phyloP scores from a whole-genome alignment of 2,329 filamentous ascomycete genomes.

The Microdochium nivale region DNA sequence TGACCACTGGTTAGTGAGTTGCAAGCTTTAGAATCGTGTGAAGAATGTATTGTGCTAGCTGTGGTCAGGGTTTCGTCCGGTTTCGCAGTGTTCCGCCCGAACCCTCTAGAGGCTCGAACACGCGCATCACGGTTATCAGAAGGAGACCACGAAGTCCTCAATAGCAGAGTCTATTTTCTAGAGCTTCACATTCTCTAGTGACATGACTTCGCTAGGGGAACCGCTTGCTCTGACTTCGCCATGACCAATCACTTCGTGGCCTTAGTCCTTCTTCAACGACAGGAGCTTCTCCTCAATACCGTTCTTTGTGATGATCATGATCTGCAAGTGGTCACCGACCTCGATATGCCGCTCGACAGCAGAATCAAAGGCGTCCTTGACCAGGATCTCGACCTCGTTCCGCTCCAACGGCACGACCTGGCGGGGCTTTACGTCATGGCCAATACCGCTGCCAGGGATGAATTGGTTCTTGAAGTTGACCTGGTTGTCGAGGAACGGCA shows the following conservation, averaged over 20 bases:
- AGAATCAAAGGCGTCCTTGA: slow-evolving; percentile 96
- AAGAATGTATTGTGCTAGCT: too few relatives aligned
- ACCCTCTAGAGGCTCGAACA: too few relatives aligned
- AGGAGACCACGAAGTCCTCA: too few relatives aligned
- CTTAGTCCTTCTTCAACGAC: slow-evolving; percentile 83
- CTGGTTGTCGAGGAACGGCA: slow-evolving; percentile 98
- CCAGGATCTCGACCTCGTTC: slow-evolving; percentile 71
- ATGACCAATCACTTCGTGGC: background rate
- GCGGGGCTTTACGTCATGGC: slow-evolving; percentile 69
- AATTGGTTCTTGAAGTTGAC: slow-evolving; percentile 99
- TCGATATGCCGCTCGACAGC: slow-evolving; percentile 98
- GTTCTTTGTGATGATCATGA: slow-evolving; percentile 82
- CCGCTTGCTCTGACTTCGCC: background rate
- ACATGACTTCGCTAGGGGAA: background rate
- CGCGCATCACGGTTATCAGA: too few relatives aligned
- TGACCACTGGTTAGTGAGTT: too few relatives aligned
- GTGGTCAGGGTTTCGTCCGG: too few relatives aligned
- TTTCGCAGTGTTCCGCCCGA: too few relatives aligned
- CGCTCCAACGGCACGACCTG: slow-evolving; percentile 62
- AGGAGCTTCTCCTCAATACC: slow-evolving; percentile 81
- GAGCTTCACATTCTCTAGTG: background rate
- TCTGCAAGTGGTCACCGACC: slow-evolving; percentile 92
- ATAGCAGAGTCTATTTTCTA: background rate
- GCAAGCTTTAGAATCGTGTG: too few relatives aligned
- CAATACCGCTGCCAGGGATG: slow-evolving; percentile 73